Percentiles rank a stretch among this genome's conserved stretches.
Evolutionary conservation across 176 grass and related monocot species (phyloP).

Genomic region (Coix lacrymajobi): DNA sequence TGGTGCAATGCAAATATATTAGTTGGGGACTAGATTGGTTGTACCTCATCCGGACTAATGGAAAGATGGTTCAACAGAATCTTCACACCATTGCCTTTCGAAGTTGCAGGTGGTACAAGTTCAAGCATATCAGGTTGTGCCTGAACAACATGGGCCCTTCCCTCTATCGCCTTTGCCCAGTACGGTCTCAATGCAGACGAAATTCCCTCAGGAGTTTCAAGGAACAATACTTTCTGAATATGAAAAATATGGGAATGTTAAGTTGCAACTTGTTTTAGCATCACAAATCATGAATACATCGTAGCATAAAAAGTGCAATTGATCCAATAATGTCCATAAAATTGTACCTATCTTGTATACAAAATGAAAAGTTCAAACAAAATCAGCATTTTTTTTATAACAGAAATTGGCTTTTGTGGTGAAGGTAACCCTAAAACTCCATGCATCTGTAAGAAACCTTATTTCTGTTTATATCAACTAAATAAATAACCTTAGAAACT

Average conservation of each 20-base stretch:
- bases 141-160: conserved; percentile 70
- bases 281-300: background rate
- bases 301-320: background rate
- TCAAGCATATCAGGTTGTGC: conserved; percentile 93
- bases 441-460: background rate
- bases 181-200: conserved; percentile 66
- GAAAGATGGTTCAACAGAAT: conserved; percentile 78
- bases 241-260: conserved; percentile 15
- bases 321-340: conserved; percentile 2
- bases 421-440: background rate
- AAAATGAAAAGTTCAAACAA: background rate
- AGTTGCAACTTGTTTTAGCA: conserved; percentile 2
- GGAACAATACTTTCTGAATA: conserved; percentile 84
- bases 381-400: background rate
- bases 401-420: background rate
- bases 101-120: conserved; percentile 81
- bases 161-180: conserved; percentile 67
- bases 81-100: conserved; percentile 79
- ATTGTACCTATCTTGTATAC: background rate
- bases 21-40: background rate
- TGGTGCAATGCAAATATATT: background rate
- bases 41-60: conserved; percentile 74
- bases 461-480: background rate
- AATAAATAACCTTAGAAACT: background rate
- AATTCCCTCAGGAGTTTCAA: conserved; percentile 70